phyloP scores from a whole-genome alignment of 2,329 filamentous ascomycete genomes.

The Peltaster fructicola region DNA sequence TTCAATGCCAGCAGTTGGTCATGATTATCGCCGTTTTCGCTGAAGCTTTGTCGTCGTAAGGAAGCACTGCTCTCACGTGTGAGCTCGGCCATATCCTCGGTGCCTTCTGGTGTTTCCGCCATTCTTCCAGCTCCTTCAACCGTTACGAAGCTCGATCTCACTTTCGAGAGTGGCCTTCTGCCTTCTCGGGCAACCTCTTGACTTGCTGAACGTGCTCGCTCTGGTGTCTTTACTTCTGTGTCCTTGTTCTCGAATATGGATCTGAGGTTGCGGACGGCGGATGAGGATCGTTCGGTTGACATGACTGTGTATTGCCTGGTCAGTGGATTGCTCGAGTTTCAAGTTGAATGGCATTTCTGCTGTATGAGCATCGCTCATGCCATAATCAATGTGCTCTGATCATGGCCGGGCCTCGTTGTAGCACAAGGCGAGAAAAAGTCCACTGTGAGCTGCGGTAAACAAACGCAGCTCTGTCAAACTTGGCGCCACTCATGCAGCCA shows the following conservation, averaged over 20 bases:
- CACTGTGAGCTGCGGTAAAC: too few species aligned
- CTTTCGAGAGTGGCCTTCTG: constrained; percentile 23
- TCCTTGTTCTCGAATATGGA: constrained; percentile 33
- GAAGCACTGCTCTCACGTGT: constrained; percentile 10
- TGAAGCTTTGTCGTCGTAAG: constrained; percentile 23
- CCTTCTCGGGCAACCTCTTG: constrained; percentile 5
- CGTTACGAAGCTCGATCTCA: constrained; percentile 31
- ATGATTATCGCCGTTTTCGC: constrained; percentile 19
- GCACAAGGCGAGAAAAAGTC: too few species aligned
- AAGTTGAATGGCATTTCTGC: not conserved
- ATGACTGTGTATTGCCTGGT: constrained; percentile 24
- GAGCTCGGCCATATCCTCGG: constrained; percentile 6
- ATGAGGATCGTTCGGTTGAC: constrained; percentile 22
- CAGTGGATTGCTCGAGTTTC: not conserved
- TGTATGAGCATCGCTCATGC: too few species aligned
- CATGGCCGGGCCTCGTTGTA: too few species aligned
- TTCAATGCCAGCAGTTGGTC: constrained; percentile 20
- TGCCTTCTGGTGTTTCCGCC: constrained; percentile 4
- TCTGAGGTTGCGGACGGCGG: constrained; percentile 30
- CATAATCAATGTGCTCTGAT: too few species aligned
- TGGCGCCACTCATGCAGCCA: too few species aligned
- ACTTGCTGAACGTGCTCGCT: constrained; percentile 20
- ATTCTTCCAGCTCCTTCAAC: constrained; percentile 21
- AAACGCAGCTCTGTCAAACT: too few species aligned
- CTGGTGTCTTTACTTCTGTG: constrained; percentile 25